Conservation (phyloP, 1,284 basidiomycete species). For the Garcileccinum viscosum region DNA sequence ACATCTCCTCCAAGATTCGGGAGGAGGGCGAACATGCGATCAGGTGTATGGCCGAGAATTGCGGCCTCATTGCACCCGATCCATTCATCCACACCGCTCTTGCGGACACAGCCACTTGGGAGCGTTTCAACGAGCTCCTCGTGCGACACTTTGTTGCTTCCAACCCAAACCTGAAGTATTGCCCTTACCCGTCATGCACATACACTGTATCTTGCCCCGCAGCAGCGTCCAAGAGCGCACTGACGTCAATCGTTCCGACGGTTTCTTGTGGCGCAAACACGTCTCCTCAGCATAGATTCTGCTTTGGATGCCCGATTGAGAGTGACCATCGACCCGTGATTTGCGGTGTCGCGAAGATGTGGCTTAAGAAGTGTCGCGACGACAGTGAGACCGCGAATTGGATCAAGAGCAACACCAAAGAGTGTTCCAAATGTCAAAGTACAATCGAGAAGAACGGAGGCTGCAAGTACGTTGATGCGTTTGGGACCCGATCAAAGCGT, state of each 20-base stretch:
- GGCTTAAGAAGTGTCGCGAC: conserved; percentile 97
- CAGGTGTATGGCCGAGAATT: conserved; percentile 94
- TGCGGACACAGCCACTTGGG: conserved; percentile 52
- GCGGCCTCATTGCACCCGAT: conserved; percentile 78
- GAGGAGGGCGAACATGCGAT: conserved; percentile 90
- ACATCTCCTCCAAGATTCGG: conserved; percentile 85
- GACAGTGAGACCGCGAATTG: conserved; percentile 99
- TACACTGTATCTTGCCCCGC: conserved; percentile 88
- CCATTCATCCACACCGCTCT: conserved; percentile 51
- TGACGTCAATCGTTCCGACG: conserved; percentile 86
- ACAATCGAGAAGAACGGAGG: conserved; percentile 99
- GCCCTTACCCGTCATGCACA: conserved; percentile 85
- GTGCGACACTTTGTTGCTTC: conserved; percentile 92
- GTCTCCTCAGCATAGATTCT: conserved; percentile 72
- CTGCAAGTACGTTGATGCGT: conserved; percentile 80
- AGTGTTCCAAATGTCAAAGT: conserved; percentile 93
- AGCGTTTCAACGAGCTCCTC: conserved; percentile 85
- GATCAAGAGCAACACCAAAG: conserved; percentile 99
- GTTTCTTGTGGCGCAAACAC: conserved; percentile 78
- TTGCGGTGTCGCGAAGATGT: conserved; percentile 88
- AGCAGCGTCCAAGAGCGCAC: conserved; percentile 74
- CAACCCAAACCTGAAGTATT: conserved; percentile 87
- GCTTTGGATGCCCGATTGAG: conserved; percentile 88
- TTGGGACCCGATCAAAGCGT: not conserved
- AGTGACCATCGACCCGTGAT: conserved; percentile 91